Evolutionary conservation across 1,284 basidiomycete genomes (phyloP), one percentile per base, ranked within the genome.

Genomic region (Apiotrichum mycotoxinovorans): DNA sequence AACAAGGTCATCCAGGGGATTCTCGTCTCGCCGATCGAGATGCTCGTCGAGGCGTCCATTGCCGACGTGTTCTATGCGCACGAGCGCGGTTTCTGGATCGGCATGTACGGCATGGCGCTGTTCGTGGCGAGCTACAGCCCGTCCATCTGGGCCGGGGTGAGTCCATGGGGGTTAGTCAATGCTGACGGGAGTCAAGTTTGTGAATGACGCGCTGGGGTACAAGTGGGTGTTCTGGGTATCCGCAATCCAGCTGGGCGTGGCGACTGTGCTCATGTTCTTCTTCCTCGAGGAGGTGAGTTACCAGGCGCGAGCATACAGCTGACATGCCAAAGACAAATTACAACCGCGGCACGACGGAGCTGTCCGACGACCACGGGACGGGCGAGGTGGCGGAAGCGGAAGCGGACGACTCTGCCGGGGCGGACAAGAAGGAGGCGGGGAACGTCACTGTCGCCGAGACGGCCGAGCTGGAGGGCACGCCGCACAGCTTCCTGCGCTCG

Each of bases 81-180:
- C 38, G 63, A 65, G 55, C 61, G 63, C 14, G 63, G 63, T 18
- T 65, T 60, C 35, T 65, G 56, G 41, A 62, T 65, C 23, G 63
- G 63, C 37, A 33, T 62, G 17, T 65, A 65, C 48, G 56, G 43
- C 7, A 53, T 58, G n/a, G 43, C 50, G 1, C 54, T 65, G 11
- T 65, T 58, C 33, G 56, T 44, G 3, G 46, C 47, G 34, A 62
- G 56, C 51, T 65, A 54, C 47, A 14, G 54, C 8, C 51, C 63
- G 2, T 53, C 63, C 5, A 50, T 65, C 1, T 56, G 52, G 51
- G 55, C 63, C 2, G 63, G 63, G 5, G 59, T 61, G 33, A 43
- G 59, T 54, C 30, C 30, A 30, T 12, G 12, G 30, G 2, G 15
- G 15, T 27, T 10, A 18, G 14, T 22, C 2, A 7, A 22, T 40